Conservation (phyloP, 257 asterid genomes). For the Fraxinus anomala region DNA sequence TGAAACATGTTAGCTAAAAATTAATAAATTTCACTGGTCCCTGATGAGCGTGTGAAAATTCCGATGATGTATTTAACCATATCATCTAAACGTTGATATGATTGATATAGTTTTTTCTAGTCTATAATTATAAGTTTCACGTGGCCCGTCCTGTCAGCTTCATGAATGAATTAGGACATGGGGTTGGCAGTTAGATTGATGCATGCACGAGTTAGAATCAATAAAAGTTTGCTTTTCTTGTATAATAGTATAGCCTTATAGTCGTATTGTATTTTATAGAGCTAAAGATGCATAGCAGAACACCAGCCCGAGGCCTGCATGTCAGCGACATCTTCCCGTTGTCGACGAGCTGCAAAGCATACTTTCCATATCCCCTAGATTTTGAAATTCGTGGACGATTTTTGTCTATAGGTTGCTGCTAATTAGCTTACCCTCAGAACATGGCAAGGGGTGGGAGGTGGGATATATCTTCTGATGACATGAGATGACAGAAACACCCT, state of each 20-base stretch:
- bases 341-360: neutral
- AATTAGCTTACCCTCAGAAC: neutral
- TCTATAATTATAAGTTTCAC: conserved; percentile 11
- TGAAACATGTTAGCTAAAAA: too few relatives aligned
- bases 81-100: too few relatives aligned
- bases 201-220: conserved; percentile 23
- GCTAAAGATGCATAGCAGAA: too few relatives aligned
- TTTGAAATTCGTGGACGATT: too few relatives aligned
- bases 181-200: neutral
- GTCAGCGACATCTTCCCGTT: neutral
- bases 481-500: neutral
- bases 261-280: too few relatives aligned
- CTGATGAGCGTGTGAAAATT: too few relatives aligned
- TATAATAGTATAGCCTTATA: neutral
- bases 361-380: too few relatives aligned
- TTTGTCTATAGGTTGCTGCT: neutral
- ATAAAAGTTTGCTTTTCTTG: neutral
- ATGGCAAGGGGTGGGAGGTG: neutral
- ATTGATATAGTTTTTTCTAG: too few relatives aligned
- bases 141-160: conserved; percentile 10
- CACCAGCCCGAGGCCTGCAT: neutral
- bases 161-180: conserved; percentile 15
- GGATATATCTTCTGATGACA: neutral
- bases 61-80: too few relatives aligned
- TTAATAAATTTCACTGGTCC: too few relatives aligned